Evolutionary conservation across 768 basidiomycete genomes (phyloP).

Genomic region (Artomyces pyxidatus): DNA sequence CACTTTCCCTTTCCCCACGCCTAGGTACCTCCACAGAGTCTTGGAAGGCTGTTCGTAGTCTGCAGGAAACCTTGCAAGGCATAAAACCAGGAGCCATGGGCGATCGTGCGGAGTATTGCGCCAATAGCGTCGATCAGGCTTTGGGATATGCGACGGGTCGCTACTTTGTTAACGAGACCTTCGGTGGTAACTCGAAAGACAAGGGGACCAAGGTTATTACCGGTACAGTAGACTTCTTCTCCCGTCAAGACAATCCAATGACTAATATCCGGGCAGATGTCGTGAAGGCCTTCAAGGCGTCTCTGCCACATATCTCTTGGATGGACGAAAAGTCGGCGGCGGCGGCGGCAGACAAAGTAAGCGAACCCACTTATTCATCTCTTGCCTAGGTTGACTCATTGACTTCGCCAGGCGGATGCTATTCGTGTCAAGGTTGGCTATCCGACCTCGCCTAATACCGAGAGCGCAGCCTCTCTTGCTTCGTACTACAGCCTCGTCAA

Average conservation of each 20-base stretch:
- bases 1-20: constrained; percentile 56
- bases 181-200: constrained; percentile 67
- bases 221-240: constrained; percentile 31
- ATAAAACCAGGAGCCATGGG: constrained; percentile 81
- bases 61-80: constrained; percentile 70
- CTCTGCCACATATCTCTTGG: constrained; percentile 73
- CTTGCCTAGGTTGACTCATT: too few species aligned
- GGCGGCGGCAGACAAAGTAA: constrained; percentile 79
- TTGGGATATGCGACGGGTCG: constrained; percentile 88
- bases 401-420: constrained; percentile 77
- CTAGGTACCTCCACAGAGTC: constrained; percentile 71
- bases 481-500: constrained; percentile 68
- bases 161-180: constrained; percentile 82
- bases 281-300: constrained; percentile 73
- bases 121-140: constrained; percentile 57
- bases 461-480: constrained; percentile 56
- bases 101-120: constrained; percentile 80
- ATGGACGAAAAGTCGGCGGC: constrained; percentile 80
- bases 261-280: constrained; percentile 44
- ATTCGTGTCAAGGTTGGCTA: constrained; percentile 91
- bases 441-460: constrained; percentile 80
- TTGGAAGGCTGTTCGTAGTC: constrained; percentile 63
- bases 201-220: constrained; percentile 81
- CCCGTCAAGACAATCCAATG: neutral
- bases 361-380: constrained; percentile 7